Percentiles rank a stretch among this genome's conserved stretches.
Conservation (phyloP, 352 stramenopile genomes). For the Plasmopara halstedii region DNA sequence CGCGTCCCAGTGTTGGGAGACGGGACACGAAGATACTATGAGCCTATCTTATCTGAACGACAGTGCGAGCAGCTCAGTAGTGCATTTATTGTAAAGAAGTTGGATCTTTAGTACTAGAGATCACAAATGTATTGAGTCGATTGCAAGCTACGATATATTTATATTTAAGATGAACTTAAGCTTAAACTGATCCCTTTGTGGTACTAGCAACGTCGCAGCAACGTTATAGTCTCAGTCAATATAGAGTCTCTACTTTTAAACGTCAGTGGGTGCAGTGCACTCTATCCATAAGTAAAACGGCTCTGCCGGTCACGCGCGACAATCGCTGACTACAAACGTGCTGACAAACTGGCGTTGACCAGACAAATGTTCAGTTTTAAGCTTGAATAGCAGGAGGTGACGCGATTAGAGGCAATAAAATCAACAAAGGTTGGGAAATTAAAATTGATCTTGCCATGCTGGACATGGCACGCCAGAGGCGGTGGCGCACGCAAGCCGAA, state of each 20-base stretch:
- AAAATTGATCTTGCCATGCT: not conserved
- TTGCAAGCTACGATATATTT: no score
- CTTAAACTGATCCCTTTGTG: no score
- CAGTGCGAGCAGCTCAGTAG: slow-evolving; percentile 6
- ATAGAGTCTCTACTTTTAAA: not conserved
- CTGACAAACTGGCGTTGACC: not conserved
- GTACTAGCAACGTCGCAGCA: slow-evolving; percentile 2
- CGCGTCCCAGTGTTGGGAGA: slow-evolving; percentile 22
- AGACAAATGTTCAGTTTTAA: not conserved
- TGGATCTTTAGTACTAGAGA: no score
- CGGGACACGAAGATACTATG: slow-evolving; percentile 21
- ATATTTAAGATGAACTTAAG: no score
- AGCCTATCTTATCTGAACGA: slow-evolving; percentile 7
- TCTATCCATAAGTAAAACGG: slow-evolving; percentile 1
- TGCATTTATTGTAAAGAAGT: no score
- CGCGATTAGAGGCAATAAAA: no score
- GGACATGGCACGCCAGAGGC: not conserved
- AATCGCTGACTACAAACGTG: slow-evolving; percentile 2
- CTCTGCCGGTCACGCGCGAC: slow-evolving; percentile 1
- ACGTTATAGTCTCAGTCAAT: not conserved
- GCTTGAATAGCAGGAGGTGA: not conserved
- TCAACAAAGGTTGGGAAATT: no score
- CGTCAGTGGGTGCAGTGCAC: slow-evolving; percentile 2
- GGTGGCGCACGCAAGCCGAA: slow-evolving; percentile 1
- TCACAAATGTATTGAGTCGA: no score